Evolutionary conservation across 441 rosid species (phyloP), one percentile per base, ranked within the genome.

Genomic region (Populus tomentosa): DNA sequence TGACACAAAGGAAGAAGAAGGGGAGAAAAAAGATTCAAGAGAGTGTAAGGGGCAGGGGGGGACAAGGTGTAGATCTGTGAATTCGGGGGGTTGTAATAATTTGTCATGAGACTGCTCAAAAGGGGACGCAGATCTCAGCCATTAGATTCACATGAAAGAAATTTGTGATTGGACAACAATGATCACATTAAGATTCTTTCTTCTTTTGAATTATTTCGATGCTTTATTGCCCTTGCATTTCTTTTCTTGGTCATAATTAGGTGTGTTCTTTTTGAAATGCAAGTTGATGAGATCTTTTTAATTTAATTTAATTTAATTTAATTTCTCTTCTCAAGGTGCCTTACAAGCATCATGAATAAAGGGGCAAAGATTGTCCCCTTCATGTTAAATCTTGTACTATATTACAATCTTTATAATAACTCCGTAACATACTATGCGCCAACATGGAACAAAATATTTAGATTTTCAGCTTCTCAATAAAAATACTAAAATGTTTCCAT

Each of bases 61-160:
- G 32, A 18, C 24, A 62, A 69, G 73, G 64, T 73, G 76, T 81
- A 79, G 82, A 85, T 84, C 80, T 84, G 32, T 75, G 75, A 42
- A 46, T 73, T 32, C 70, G 65, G 24, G 59, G 59, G 32, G 32
- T 30, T 69, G 83, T 83, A 84, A 84, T 85, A 84, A 82, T 16
- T 71, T 50, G 64, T 80, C 80, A 79, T 77, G 84, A 86, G 69
- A 78, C 85, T 74, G 59, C 59, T 50, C 59, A 50, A 28, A 67
- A 85, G 84, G 69, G 81, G 63, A 24, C 32, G 88, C 76, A 81
- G 87, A 80, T 83, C 87, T 84, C 75, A 70, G 65, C 86, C 85
- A 76, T 81, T 74, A 10, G 65, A 74, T 79, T 78, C 59, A 73
- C 73, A 75, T 78, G 26, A 71, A 67, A 71, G 61, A 42, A 75